A percentile compares a stretch with the other conserved stretches of the same genome.
phyloP scores from a whole-genome alignment of 345 rosid species.

The Eucalyptus marginata region DNA sequence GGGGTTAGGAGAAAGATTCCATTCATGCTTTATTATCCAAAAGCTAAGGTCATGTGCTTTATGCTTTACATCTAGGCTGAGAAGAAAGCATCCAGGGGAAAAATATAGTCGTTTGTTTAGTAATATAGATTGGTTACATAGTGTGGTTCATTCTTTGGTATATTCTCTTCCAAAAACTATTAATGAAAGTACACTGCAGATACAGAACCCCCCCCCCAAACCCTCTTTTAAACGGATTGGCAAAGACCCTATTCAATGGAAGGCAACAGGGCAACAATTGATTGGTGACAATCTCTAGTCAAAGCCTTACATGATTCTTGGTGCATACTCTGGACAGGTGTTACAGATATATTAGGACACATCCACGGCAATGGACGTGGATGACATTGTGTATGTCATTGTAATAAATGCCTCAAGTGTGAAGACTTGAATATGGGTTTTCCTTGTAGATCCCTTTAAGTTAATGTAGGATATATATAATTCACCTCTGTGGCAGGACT shows the following conservation, averaged over 20 bases:
- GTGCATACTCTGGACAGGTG: neutral
- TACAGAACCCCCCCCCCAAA: fast-evolving
- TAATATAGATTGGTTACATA: neutral
- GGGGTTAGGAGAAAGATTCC: neutral
- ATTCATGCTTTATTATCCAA: neutral
- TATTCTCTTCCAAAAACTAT: neutral
- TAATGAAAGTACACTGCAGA: neutral
- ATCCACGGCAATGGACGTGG: neutral
- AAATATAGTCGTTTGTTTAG: neutral
- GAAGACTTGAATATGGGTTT: neutral
- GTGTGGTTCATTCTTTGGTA: neutral
- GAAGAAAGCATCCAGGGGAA: neutral
- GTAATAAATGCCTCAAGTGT: neutral
- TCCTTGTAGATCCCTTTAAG: neutral
- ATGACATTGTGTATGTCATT: neutral
- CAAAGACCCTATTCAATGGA: neutral
- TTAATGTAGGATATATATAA: neutral
- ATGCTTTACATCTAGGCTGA: neutral
- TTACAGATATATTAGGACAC: neutral
- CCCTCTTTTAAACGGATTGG: neutral
- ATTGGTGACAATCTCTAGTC: neutral
- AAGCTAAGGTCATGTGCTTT: neutral
- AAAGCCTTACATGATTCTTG: neutral
- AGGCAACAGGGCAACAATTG: neutral
- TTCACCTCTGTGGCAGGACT: neutral